Percentiles rank a stretch among this genome's conserved stretches.
Conservation (phyloP, 208 protist species). For the Angomonas deanei region DNA sequence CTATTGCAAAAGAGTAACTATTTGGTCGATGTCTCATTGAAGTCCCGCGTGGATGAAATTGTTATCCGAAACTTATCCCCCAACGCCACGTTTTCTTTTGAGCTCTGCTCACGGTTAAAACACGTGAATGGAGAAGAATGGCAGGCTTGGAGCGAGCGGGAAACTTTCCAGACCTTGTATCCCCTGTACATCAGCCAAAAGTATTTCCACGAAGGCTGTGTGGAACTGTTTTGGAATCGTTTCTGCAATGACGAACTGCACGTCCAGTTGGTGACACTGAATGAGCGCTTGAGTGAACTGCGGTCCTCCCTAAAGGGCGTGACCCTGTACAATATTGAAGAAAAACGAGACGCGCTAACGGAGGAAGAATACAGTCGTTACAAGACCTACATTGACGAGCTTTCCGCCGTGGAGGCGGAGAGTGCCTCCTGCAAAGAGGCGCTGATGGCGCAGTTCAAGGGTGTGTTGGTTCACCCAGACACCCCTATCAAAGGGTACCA, state of each 20-base stretch:
- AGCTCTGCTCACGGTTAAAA: background rate
- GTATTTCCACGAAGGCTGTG: constrained; percentile 89
- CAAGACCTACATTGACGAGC: background rate
- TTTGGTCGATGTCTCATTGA: background rate
- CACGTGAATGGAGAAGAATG: constrained; percentile 37
- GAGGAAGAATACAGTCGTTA: constrained; percentile 35
- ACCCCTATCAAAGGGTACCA: constrained; percentile 5
- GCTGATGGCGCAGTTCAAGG: background rate
- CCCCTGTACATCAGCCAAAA: constrained; percentile 69
- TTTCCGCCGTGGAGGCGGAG: background rate
- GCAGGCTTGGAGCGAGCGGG: constrained; percentile 72
- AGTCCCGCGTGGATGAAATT: background rate
- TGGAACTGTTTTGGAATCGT: constrained; percentile 88
- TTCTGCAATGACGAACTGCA: constrained; percentile 13
- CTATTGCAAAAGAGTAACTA: background rate
- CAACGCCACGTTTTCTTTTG: background rate
- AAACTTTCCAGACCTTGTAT: constrained; percentile 48
- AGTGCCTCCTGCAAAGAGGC: background rate
- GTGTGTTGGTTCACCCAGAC: background rate
- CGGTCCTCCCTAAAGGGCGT: constrained; percentile 45
- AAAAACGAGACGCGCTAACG: constrained; percentile 26
- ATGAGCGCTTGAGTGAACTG: constrained; percentile 39
- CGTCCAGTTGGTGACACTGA: constrained; percentile 16
- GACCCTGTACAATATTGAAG: constrained; percentile 30
- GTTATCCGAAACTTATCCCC: background rate